Conservation (phyloP, 495 filamentous ascomycete genomes). For the Chaetomium fimeti region DNA sequence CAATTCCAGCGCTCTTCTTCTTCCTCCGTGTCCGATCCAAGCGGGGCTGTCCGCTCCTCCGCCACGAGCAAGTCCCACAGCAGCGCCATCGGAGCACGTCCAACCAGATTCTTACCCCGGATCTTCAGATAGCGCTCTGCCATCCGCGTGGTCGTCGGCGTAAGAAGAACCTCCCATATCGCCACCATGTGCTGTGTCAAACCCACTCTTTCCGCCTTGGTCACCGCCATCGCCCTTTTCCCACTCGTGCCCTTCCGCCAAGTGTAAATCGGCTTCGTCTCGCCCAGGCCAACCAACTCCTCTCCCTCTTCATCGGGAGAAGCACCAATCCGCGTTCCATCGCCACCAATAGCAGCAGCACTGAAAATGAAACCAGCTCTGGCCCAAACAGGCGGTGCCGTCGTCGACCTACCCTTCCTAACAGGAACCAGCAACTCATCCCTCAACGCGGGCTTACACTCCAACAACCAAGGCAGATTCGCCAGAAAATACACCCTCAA, state of each 20-base stretch:
- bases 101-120: neutral
- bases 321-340: too few relatives aligned
- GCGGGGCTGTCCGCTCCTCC: neutral
- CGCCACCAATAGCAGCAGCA: too few relatives aligned
- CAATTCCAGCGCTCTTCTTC: too few relatives aligned
- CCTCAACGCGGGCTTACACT: too few relatives aligned
- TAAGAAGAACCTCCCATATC: neutral
- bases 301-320: neutral
- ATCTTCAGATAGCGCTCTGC: neutral
- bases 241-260: neutral
- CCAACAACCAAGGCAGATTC: too few relatives aligned
- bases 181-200: neutral
- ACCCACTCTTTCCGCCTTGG: neutral
- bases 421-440: too few relatives aligned
- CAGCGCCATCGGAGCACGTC: neutral
- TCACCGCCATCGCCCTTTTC: neutral
- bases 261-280: neutral
- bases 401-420: too few relatives aligned
- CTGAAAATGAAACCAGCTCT: too few relatives aligned
- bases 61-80: slow-evolving; percentile 10
- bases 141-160: neutral
- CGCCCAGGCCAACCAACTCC: neutral
- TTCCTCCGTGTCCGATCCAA: too few relatives aligned
- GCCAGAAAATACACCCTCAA: neutral
- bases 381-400: too few relatives aligned